Percentiles rank a stretch among this genome's conserved stretches.
These are phyloP conservation scores for Penicillium angulare DNA, from an alignment of 495 filamentous ascomycete genomes.

Conservation along the genomic window DNA sequence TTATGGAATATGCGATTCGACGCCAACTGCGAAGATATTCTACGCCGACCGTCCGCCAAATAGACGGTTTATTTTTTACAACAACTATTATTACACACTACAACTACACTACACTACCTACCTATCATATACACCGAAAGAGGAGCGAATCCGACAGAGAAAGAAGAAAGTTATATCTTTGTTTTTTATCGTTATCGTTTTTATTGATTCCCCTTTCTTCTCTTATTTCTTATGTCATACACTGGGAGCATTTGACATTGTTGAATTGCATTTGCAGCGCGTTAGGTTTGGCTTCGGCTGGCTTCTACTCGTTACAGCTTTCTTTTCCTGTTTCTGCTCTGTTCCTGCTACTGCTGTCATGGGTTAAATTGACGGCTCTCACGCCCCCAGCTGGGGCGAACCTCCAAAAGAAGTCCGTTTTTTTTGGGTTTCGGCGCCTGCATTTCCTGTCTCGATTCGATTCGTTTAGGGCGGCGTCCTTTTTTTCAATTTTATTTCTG, in stretches of 20 bases:
- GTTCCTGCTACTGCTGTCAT: too few species aligned
- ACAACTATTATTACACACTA: neutral
- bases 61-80: slow-evolving; percentile 9
- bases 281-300: slow-evolving; percentile 27
- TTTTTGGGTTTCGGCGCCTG: slow-evolving; percentile 26
- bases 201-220: too few species aligned
- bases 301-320: slow-evolving; percentile 22
- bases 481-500: slow-evolving; percentile 4
- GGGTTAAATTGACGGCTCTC: slow-evolving; percentile 8
- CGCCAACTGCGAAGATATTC: slow-evolving; percentile 91
- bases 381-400: slow-evolving; percentile 12
- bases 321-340: slow-evolving; percentile 14
- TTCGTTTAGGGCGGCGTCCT: slow-evolving; percentile 33
- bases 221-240: slow-evolving; percentile 8
- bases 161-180: slow-evolving; percentile 1
- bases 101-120: neutral
- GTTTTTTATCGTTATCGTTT: too few species aligned
- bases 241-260: slow-evolving; percentile 23
- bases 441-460: slow-evolving; percentile 16
- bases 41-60: slow-evolving; percentile 48
- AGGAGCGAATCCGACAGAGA: neutral
- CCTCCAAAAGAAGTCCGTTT: slow-evolving; percentile 25
- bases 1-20: slow-evolving; percentile 95
- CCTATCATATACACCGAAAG: slow-evolving; percentile 1
- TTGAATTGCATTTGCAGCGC: slow-evolving; percentile 32